Percentiles rank a stretch among this genome's conserved stretches.
Evolutionary conservation across 345 rosid genomes (phyloP).

Genomic region (Populus nigra): DNA sequence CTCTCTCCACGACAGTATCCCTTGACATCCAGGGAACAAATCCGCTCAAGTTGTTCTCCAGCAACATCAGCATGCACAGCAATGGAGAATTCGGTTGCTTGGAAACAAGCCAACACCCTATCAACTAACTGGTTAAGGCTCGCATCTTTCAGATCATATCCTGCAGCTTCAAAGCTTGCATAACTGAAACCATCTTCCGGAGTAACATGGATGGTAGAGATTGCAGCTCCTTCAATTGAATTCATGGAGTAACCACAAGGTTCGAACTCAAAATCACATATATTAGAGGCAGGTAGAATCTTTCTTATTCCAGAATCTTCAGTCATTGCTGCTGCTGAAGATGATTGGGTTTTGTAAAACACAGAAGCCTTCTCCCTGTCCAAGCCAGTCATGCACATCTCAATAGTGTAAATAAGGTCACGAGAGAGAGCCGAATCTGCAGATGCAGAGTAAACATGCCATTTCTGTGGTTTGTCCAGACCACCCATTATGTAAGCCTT

Average conservation of each 20-base stretch:
- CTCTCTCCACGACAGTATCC: slow-evolving; percentile 26
- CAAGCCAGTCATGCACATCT: slow-evolving; percentile 37
- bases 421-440: neutral
- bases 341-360: slow-evolving; percentile 23
- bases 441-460: slow-evolving; percentile 34
- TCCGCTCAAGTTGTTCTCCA: neutral
- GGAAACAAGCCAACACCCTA: slow-evolving; percentile 33
- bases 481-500: slow-evolving; percentile 20
- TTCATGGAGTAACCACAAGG: slow-evolving; percentile 36
- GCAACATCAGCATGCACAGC: slow-evolving; percentile 24
- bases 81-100: slow-evolving; percentile 29
- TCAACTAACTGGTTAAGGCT: slow-evolving; percentile 17
- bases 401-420: slow-evolving; percentile 22
- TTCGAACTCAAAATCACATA: slow-evolving; percentile 32
- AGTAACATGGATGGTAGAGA: slow-evolving; percentile 27
- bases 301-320: slow-evolving; percentile 25
- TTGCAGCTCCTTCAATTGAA: slow-evolving; percentile 23
- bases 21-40: slow-evolving; percentile 22
- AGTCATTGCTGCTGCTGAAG: slow-evolving; percentile 23
- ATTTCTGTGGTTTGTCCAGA: slow-evolving; percentile 14
- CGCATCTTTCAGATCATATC: slow-evolving; percentile 20
- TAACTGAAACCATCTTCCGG: slow-evolving; percentile 36
- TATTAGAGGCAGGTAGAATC: slow-evolving; percentile 27
- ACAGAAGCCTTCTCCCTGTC: slow-evolving; percentile 24
- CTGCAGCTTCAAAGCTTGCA: slow-evolving; percentile 27